Conservation (phyloP, 164 flowering plant species). For the Kalanchoe fedtschenkoi region DNA sequence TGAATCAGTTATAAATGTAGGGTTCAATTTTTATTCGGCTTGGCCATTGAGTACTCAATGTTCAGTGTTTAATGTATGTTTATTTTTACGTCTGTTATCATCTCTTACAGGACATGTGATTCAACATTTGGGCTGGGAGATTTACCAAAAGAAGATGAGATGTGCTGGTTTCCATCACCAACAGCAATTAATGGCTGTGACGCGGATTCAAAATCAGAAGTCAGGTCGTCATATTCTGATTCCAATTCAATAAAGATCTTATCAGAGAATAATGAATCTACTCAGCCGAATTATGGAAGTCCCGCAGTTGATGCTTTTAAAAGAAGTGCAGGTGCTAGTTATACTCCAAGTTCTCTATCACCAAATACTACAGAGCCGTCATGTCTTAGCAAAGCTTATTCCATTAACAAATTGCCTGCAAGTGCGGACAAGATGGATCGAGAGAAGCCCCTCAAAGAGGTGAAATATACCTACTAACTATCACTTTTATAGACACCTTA, state of each 20-base stretch:
- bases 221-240: constrained; percentile 28
- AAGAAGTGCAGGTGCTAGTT: constrained; percentile 11
- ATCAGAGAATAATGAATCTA: constrained; percentile 22
- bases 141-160: constrained; percentile 36
- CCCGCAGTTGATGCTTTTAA: constrained; percentile 14
- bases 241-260: constrained; percentile 17
- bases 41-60: neutral
- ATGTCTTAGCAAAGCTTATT: constrained; percentile 11
- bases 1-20: no score
- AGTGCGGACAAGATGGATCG: constrained; percentile 19
- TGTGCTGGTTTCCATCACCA: constrained; percentile 59
- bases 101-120: constrained; percentile 62
- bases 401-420: constrained; percentile 16
- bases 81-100: constrained; percentile 6
- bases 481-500: no score
- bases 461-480: constrained; percentile 9
- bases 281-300: constrained; percentile 12
- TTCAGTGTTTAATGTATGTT: no score
- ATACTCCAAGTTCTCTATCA: constrained; percentile 11
- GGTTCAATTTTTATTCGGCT: no score
- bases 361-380: constrained; percentile 17
- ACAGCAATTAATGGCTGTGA: constrained; percentile 34
- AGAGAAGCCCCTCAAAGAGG: constrained; percentile 26
- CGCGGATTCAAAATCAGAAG: constrained; percentile 27
- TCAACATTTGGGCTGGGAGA: constrained; percentile 52